A percentile compares a stretch with the other conserved stretches of the same genome.
Evolutionary conservation across 179 eudicot species (phyloP).

Genomic region (Silene vulgaris): DNA sequence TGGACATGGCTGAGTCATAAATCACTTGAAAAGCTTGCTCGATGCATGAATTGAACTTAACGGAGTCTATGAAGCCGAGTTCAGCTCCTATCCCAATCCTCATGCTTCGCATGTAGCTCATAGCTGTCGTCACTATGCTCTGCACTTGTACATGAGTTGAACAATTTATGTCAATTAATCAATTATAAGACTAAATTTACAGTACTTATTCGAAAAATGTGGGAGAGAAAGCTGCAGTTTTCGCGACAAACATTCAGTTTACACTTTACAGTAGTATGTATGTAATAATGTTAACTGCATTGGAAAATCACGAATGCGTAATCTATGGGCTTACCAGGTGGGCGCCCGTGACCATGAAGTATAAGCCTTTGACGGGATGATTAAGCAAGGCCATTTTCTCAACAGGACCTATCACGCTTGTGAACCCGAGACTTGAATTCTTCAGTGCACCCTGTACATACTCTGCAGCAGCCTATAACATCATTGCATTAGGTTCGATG

Average conservation of each 20-base stretch:
- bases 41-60: constrained; percentile 43
- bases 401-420: constrained; percentile 67
- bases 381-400: constrained; percentile 50
- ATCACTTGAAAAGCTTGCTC: constrained; percentile 44
- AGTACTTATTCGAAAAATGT: too few species aligned
- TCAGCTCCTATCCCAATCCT: constrained; percentile 53
- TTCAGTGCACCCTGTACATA: constrained; percentile 44
- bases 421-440: constrained; percentile 56
- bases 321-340: constrained; percentile 49
- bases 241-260: background rate
- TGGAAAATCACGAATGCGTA: background rate
- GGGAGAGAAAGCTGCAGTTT: too few species aligned
- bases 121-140: constrained; percentile 49
- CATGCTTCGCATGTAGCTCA: constrained; percentile 50
- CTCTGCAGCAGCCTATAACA: constrained; percentile 49
- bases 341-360: constrained; percentile 57
- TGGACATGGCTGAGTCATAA: constrained; percentile 30
- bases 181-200: too few species aligned
- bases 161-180: too few species aligned
- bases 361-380: constrained; percentile 58
- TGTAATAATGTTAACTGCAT: background rate
- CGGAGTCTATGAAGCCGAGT: constrained; percentile 43
- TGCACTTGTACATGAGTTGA: constrained; percentile 31
- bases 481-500: background rate
- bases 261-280: background rate